These are phyloP conservation scores for Kwoniella sp. DNA, from an alignment of 768 basidiomycete genomes.

Conservation along the genomic window DNA sequence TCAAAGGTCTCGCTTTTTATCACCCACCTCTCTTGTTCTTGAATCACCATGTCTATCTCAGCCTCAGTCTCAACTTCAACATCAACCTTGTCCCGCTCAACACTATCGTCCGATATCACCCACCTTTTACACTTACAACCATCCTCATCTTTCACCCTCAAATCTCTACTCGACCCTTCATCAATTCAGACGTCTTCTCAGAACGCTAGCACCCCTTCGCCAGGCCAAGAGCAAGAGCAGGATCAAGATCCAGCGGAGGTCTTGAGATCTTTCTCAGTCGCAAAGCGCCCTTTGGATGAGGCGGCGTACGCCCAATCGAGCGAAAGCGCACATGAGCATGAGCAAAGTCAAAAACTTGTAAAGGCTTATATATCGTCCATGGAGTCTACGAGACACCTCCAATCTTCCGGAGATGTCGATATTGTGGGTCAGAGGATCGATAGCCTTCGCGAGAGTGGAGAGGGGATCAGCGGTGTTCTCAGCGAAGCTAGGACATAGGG, in stretches of 20 bases:
- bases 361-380: slow-evolving; percentile 28
- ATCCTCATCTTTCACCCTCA: background rate
- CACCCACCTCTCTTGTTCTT: too few species aligned
- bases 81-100: background rate
- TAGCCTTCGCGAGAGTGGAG: slow-evolving; percentile 21
- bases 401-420: slow-evolving; percentile 20
- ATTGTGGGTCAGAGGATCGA: slow-evolving; percentile 30
- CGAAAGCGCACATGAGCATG: slow-evolving; percentile 1
- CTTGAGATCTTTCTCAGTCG: background rate
- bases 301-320: too few species aligned
- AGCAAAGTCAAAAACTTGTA: slow-evolving; percentile 21
- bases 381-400: slow-evolving; percentile 3
- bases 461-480: slow-evolving; percentile 21
- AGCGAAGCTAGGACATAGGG: slow-evolving; percentile 26
- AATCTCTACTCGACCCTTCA: slow-evolving; percentile 1
- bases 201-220: too few species aligned
- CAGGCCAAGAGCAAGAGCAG: too few species aligned
- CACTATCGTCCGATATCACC: slow-evolving; percentile 13
- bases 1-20: too few species aligned
- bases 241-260: background rate
- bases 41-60: background rate
- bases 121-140: slow-evolving; percentile 7
- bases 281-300: too few species aligned
- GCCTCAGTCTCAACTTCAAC: background rate
- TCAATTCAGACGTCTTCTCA: background rate